phyloP scores from a whole-genome alignment of 2,329 filamentous ascomycete species.

The Dactylellina haptotyla region DNA sequence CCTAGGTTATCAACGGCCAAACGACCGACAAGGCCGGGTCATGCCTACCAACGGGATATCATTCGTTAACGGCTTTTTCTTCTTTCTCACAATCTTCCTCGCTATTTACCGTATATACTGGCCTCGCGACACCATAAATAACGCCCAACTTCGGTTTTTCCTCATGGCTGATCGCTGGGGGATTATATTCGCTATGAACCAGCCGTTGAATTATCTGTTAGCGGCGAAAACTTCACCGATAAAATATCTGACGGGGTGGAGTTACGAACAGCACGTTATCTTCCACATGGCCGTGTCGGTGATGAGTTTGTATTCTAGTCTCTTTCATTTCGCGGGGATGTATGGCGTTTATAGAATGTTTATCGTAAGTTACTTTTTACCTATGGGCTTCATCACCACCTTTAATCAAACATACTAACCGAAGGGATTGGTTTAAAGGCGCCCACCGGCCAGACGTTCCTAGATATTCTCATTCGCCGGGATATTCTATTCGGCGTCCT shows the following conservation, averaged over 20 bases:
- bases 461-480: slow-evolving; percentile 67
- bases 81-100: slow-evolving; percentile 50
- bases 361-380: slow-evolving; percentile 8
- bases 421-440: slow-evolving; percentile 60
- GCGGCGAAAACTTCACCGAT: slow-evolving; percentile 75
- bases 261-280: slow-evolving; percentile 74
- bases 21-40: slow-evolving; percentile 25
- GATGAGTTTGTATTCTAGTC: slow-evolving; percentile 69
- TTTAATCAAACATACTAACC: slow-evolving; percentile 63
- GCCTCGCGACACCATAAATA: slow-evolving; percentile 10
- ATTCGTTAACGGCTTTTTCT: slow-evolving; percentile 30
- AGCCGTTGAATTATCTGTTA: slow-evolving; percentile 70
- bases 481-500: slow-evolving; percentile 73
- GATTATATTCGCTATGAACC: slow-evolving; percentile 66
- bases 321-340: slow-evolving; percentile 69
- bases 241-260: slow-evolving; percentile 70
- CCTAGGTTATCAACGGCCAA: slow-evolving; percentile 42
- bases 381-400: background rate
- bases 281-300: slow-evolving; percentile 73
- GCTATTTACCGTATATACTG: slow-evolving; percentile 46
- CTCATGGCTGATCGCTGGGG: slow-evolving; percentile 70
- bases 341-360: slow-evolving; percentile 60
- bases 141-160: slow-evolving; percentile 61
- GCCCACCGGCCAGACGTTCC: slow-evolving; percentile 63
- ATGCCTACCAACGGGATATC: slow-evolving; percentile 28